Conservation (phyloP, 2,329 filamentous ascomycete genomes). For the Cladorrhinum sp. region DNA sequence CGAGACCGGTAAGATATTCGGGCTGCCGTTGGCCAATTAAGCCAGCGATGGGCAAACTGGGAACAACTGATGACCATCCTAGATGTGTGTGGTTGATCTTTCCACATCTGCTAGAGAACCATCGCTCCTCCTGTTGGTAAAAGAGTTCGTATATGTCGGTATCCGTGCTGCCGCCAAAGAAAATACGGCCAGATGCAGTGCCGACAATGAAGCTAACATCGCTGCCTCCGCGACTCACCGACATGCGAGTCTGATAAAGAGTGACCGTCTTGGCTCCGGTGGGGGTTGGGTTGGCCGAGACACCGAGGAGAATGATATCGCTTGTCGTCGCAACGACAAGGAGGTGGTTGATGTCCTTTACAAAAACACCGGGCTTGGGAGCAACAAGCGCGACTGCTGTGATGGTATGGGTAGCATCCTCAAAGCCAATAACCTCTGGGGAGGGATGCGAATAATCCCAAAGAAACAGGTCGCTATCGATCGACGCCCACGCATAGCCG, state of each 20-base stretch:
- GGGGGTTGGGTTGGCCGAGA: conserved; percentile 64
- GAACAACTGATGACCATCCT: conserved; percentile 65
- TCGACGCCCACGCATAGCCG: conserved; percentile 91
- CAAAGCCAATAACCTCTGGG: conserved; percentile 86
- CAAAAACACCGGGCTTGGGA: conserved; percentile 83
- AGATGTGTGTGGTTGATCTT: conserved; percentile 85
- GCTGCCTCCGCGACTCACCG: conserved; percentile 69
- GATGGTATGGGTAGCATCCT: conserved; percentile 84
- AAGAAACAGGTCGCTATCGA: conserved; percentile 92
- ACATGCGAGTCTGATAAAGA: conserved; percentile 87
- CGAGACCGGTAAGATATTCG: conserved; percentile 74
- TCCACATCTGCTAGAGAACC: conserved; percentile 85
- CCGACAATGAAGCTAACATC: conserved; percentile 76
- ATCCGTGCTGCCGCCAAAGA: conserved; percentile 77
- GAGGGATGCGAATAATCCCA: conserved; percentile 98
- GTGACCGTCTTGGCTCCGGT: conserved; percentile 70
- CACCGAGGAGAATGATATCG: conserved; percentile 83
- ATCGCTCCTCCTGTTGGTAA: conserved; percentile 95
- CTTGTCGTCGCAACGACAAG: conserved; percentile 83
- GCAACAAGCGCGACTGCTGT: conserved; percentile 85
- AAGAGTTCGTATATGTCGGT: conserved; percentile 91
- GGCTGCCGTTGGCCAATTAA: conserved; percentile 46
- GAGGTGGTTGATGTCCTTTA: conserved; percentile 79
- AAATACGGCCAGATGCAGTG: conserved; percentile 84
- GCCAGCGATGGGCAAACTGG: conserved; percentile 42